These are phyloP conservation scores for Mallotus japonicus DNA, from an alignment of 441 rosid species.

Conservation along the genomic window DNA sequence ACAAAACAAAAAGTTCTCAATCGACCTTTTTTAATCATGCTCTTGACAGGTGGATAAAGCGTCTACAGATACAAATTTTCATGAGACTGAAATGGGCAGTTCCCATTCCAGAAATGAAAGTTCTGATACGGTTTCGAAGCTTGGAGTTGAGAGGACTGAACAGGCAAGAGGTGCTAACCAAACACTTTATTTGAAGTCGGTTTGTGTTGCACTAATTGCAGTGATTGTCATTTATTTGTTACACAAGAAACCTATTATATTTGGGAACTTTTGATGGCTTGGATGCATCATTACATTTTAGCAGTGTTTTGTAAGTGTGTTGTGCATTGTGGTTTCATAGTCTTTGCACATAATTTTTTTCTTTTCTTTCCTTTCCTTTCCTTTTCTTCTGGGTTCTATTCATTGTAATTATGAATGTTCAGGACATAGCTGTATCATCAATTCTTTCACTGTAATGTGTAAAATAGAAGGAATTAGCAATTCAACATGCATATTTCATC, in stretches of 20 bases:
- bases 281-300: background rate
- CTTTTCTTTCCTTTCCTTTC: background rate
- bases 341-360: background rate
- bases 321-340: background rate
- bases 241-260: background rate
- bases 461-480: background rate
- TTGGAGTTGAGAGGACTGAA: constrained; percentile 10
- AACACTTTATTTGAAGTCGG: constrained; percentile 23
- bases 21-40: constrained; percentile 1
- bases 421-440: no score
- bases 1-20: background rate
- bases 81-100: constrained; percentile 18
- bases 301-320: background rate
- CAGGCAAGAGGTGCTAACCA: constrained; percentile 19
- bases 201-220: constrained; percentile 32
- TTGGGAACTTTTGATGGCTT: constrained; percentile 5
- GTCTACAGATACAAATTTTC: constrained; percentile 21
- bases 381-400: constrained; percentile 29
- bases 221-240: constrained; percentile 4
- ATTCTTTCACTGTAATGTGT: constrained; percentile 15
- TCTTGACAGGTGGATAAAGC: constrained; percentile 48
- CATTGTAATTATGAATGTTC: constrained; percentile 7
- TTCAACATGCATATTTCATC: no score
- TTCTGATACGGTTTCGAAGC: constrained; percentile 2
- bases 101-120: constrained; percentile 5